These are phyloP conservation scores for Vanilla planifolia DNA, from an alignment of 106 monocot genomes.

Conservation along the genomic window DNA sequence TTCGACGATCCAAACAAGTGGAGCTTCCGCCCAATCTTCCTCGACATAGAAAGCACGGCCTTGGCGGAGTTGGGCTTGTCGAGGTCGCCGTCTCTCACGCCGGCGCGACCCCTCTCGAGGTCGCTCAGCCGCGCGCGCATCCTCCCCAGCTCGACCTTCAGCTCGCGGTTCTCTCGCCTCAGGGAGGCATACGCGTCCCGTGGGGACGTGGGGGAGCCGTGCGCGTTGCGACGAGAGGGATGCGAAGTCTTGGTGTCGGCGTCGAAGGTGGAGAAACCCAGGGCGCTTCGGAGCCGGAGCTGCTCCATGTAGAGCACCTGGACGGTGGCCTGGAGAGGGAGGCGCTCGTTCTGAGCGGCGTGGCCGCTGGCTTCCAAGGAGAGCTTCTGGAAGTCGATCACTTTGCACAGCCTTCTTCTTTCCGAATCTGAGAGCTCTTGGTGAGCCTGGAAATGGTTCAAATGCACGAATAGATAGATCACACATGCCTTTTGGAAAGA, in stretches of 20 bases:
- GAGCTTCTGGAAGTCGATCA: constrained; percentile 51
- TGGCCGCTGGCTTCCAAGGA: constrained; percentile 44
- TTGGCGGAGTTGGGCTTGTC: constrained; percentile 32
- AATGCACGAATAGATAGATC: too few relatives aligned
- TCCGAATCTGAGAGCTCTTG: constrained; percentile 31
- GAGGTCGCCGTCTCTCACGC: constrained; percentile 40
- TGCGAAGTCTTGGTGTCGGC: constrained; percentile 20
- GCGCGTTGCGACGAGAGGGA: constrained; percentile 10
- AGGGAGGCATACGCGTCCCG: constrained; percentile 39
- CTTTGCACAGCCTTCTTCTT: constrained; percentile 38
- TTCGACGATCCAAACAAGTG: constrained; percentile 14
- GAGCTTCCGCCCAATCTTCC: constrained; percentile 33
- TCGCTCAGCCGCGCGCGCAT: constrained; percentile 54
- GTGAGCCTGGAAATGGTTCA: constrained; percentile 46
- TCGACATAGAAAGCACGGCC: constrained; percentile 29
- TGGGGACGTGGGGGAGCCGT: constrained; percentile 22
- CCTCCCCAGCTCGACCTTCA: constrained; percentile 51
- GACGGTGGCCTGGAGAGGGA: constrained; percentile 40
- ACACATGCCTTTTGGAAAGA: too few relatives aligned
- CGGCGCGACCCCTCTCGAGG: constrained; percentile 58
- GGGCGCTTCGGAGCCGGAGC: constrained; percentile 25
- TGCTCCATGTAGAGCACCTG: constrained; percentile 57
- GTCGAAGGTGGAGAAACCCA: constrained; percentile 19
- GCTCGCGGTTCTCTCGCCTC: constrained; percentile 60
- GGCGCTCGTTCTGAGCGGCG: constrained; percentile 55